Evolutionary conservation across 2,329 filamentous ascomycete genomes (phyloP).

Genomic region (Trichoderma sp.): DNA sequence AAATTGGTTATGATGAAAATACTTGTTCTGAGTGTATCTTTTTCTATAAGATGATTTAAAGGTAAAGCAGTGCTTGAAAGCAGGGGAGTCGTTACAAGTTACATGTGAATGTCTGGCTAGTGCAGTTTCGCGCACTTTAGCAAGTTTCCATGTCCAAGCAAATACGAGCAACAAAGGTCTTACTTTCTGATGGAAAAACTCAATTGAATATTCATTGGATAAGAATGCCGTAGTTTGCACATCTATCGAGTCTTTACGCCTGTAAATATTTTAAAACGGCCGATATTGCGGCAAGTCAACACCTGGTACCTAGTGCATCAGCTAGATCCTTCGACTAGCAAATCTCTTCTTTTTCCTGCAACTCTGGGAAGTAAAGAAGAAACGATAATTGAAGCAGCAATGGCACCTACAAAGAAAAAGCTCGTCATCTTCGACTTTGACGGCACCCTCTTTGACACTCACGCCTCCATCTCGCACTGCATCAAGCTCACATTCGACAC

Average conservation of each 20-base stretch:
- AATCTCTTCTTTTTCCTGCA: neutral
- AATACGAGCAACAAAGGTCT: neutral
- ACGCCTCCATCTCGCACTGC: neutral
- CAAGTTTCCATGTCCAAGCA: neutral
- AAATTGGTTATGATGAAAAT: neutral
- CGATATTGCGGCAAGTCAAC: neutral
- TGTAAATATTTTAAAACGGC: neutral
- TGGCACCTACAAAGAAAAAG: neutral
- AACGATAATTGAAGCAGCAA: neutral
- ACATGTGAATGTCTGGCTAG: neutral
- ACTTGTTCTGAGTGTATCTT: neutral
- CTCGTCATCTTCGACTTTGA: neutral
- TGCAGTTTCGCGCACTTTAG: neutral
- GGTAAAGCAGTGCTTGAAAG: too few species aligned
- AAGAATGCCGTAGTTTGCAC: neutral
- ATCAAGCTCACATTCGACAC: neutral
- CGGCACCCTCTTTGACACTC: neutral
- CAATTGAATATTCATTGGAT: neutral
- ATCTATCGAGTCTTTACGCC: fast-evolving
- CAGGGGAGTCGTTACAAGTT: neutral
- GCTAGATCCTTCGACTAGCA: neutral
- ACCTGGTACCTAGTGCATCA: neutral
- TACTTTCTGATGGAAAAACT: neutral
- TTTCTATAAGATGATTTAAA: neutral
- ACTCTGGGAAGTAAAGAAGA: too few species aligned